Conservation (phyloP, 2,329 filamentous ascomycete genomes). For the Botryosphaeria dothidea region DNA sequence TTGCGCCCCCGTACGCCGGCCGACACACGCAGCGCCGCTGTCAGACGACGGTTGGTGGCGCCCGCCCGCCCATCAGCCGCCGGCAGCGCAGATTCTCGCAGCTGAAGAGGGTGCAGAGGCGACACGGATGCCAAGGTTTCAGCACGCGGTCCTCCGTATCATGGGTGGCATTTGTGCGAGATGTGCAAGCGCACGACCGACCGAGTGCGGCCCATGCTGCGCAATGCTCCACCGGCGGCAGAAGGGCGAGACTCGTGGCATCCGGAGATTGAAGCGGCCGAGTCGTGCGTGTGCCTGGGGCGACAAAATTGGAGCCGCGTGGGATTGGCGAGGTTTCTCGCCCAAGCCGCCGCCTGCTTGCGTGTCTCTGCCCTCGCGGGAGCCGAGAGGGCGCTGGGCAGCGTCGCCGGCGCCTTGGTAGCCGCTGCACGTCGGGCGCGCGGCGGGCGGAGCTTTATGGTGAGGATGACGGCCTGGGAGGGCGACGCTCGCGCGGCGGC, state of each 20-base stretch:
- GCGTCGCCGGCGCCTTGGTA: not conserved
- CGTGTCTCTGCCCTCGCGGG: not conserved
- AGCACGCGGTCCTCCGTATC: conserved; percentile 15
- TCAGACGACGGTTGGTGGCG: not conserved
- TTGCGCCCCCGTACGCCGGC: not conserved
- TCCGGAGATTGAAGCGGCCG: conserved; percentile 11
- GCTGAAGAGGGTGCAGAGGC: not conserved
- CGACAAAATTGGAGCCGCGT: conserved; percentile 1
- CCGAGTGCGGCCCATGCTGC: not conserved
- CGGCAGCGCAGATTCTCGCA: not conserved
- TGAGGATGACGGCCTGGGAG: not conserved
- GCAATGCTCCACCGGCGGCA: not conserved
- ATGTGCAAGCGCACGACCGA: not conserved
- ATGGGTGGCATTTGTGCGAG: not conserved
- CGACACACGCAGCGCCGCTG: not conserved
- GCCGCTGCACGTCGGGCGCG: not conserved
- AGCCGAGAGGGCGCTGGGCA: not conserved
- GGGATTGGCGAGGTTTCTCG: not conserved
- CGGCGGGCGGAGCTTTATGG: not conserved
- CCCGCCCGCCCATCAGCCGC: not conserved
- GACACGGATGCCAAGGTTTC: conserved; percentile 12
- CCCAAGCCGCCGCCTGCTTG: conserved; percentile 1
- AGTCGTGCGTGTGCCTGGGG: conserved; percentile 6
- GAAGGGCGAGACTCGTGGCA: conserved; percentile 16
- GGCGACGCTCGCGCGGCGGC: not conserved